Conservation (phyloP, 495 filamentous ascomycete genomes). For the Aspergillus hancockii region DNA sequence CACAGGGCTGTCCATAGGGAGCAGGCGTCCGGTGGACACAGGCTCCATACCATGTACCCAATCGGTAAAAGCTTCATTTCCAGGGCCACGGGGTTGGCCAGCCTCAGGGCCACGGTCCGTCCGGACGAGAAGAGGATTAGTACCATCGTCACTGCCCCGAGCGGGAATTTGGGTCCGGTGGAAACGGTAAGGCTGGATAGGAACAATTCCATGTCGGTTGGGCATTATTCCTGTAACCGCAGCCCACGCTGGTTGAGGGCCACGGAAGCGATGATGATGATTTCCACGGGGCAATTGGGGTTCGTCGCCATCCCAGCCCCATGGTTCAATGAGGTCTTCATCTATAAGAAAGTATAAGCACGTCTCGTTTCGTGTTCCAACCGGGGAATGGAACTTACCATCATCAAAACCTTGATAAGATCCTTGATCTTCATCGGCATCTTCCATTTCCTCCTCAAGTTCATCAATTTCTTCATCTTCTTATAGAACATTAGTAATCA, state of each 20-base stretch:
- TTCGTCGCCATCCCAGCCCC: constrained; percentile 58
- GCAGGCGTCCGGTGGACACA: constrained; percentile 44
- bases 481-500: constrained; percentile 18
- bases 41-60: constrained; percentile 60
- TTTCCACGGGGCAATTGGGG: constrained; percentile 43
- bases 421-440: constrained; percentile 48
- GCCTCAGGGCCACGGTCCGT: constrained; percentile 40
- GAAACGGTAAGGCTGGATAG: constrained; percentile 54
- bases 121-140: constrained; percentile 71
- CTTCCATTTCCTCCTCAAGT: constrained; percentile 51
- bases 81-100: constrained; percentile 33
- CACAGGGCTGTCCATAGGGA: constrained; percentile 60
- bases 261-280: constrained; percentile 49
- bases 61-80: constrained; percentile 44
- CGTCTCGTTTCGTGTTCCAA: constrained; percentile 6
- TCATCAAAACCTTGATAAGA: constrained; percentile 50
- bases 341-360: constrained; percentile 30
- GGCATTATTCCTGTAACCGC: constrained; percentile 48
- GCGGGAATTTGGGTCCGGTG: constrained; percentile 50
- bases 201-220: constrained; percentile 42
- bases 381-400: constrained; percentile 25
- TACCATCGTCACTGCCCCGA: constrained; percentile 70
- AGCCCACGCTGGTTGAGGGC: constrained; percentile 42
- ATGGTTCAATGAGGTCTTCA: constrained; percentile 54
- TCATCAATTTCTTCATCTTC: constrained; percentile 57